Conservation (phyloP, 2,329 filamentous ascomycete species). For the Colletotrichum horii region DNA sequence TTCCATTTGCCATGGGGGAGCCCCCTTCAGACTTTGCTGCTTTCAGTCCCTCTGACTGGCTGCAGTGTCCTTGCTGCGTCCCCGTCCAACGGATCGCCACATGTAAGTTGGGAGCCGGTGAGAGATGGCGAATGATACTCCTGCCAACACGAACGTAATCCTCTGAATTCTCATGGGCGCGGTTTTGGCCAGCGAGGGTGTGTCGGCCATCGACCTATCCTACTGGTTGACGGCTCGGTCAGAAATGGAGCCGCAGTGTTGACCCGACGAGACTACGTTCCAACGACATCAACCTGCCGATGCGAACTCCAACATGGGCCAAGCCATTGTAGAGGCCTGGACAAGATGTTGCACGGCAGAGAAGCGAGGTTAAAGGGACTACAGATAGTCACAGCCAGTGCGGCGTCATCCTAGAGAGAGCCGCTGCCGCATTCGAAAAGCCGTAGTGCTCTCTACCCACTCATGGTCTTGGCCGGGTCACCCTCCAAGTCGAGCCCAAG, state of each 20-base stretch:
- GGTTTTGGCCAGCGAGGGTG: not conserved
- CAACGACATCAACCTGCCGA: not conserved
- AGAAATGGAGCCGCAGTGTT: not conserved
- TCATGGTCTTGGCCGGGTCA: not conserved
- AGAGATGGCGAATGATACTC: conserved; percentile 2
- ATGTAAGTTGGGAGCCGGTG: not conserved
- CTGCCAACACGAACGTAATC: conserved; percentile 11
- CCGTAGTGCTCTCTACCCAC: not conserved
- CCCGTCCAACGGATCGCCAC: conserved; percentile 4
- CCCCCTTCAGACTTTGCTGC: conserved; percentile 10
- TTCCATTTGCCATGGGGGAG: conserved; percentile 4
- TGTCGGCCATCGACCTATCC: not conserved
- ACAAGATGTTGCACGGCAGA: not conserved
- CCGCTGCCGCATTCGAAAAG: not conserved
- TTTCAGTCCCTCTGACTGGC: conserved; percentile 9
- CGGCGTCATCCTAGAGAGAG: not conserved
- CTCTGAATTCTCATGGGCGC: not conserved
- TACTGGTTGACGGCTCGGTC: not conserved
- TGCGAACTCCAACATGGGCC: not conserved
- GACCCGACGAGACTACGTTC: not conserved
- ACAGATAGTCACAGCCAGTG: not conserved
- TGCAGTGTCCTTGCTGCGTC: not conserved
- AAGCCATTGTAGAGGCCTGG: not conserved
- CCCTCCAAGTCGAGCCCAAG: not conserved
- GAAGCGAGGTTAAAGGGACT: not conserved